These are phyloP conservation scores for Cercospora canescens DNA, from an alignment of 2,329 filamentous ascomycete species.

Conservation along the genomic window DNA sequence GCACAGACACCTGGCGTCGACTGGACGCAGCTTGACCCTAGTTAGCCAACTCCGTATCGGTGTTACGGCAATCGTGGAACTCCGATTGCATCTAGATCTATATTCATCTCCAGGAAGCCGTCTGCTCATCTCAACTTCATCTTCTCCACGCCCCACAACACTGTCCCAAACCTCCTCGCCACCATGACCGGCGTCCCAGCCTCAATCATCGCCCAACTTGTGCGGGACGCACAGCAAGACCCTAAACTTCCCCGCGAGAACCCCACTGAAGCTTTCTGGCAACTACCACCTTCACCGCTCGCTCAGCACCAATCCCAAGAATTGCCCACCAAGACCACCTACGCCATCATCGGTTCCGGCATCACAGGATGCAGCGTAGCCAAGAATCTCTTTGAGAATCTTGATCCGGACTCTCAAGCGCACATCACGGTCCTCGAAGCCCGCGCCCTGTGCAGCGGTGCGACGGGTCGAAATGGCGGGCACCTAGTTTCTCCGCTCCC, in stretches of 20 bases:
- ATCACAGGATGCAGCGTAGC: constrained; percentile 24
- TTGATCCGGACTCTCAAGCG: background rate
- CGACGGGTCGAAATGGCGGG: constrained; percentile 25
- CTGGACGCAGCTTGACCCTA: background rate
- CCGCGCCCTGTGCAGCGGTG: constrained; percentile 16
- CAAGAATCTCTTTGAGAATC: constrained; percentile 15
- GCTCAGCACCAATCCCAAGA: constrained; percentile 9
- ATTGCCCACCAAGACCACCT: constrained; percentile 16
- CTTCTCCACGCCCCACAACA: background rate
- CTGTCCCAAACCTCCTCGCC: background rate
- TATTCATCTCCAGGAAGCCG: background rate
- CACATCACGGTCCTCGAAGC: constrained; percentile 23
- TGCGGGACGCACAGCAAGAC: constrained; percentile 18
- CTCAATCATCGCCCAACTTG: constrained; percentile 11
- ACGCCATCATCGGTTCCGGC: constrained; percentile 25
- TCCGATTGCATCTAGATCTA: background rate
- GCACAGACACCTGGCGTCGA: background rate
- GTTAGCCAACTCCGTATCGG: background rate
- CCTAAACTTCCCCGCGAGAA: constrained; percentile 17
- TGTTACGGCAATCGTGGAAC: background rate
- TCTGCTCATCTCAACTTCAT: background rate
- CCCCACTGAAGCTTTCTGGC: constrained; percentile 25
- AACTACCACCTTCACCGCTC: constrained; percentile 10
- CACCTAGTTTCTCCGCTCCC: constrained; percentile 21
- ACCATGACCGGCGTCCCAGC: constrained; percentile 9